phyloP scores from a whole-genome alignment of 768 basidiomycete species.

The Nevesoporus exiguus region DNA sequence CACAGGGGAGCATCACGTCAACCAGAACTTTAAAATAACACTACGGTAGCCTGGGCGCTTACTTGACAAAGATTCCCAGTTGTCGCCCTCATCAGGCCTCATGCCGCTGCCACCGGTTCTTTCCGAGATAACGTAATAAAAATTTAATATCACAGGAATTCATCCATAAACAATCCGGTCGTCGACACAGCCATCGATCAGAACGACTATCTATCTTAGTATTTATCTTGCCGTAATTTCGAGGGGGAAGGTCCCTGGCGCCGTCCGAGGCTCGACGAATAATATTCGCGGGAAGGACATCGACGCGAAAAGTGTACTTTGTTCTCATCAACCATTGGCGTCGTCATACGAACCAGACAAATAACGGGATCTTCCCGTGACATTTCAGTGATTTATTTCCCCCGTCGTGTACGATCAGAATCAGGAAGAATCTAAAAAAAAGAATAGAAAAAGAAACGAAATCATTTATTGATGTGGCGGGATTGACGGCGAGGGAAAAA shows the following conservation, averaged over 20 bases:
- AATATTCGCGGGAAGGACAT: constrained; percentile 20
- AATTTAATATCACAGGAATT: neutral
- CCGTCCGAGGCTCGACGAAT: constrained; percentile 10
- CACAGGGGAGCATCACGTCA: constrained; percentile 8
- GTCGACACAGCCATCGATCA: constrained; percentile 17
- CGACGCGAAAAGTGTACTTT: neutral
- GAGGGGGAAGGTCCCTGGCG: constrained; percentile 12
- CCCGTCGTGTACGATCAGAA: neutral
- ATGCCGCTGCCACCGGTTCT: neutral
- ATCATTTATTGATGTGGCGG: neutral
- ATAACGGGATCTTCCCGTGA: neutral
- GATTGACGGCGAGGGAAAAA: constrained; percentile 11
- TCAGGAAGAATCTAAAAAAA: neutral
- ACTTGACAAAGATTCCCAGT: neutral
- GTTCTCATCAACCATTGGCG: neutral
- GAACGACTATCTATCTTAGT: constrained; percentile 6
- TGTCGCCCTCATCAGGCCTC: neutral
- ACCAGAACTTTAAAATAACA: constrained; percentile 7
- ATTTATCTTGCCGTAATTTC: constrained; percentile 17
- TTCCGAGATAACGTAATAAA: constrained; percentile 8
- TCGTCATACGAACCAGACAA: neutral
- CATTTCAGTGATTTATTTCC: constrained; percentile 6
- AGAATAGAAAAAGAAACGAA: neutral
- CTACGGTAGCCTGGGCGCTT: neutral
- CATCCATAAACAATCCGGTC: neutral